Evolutionary conservation across 176 grass and related monocot species (phyloP).

Genomic region (Guadua angustifolia): DNA sequence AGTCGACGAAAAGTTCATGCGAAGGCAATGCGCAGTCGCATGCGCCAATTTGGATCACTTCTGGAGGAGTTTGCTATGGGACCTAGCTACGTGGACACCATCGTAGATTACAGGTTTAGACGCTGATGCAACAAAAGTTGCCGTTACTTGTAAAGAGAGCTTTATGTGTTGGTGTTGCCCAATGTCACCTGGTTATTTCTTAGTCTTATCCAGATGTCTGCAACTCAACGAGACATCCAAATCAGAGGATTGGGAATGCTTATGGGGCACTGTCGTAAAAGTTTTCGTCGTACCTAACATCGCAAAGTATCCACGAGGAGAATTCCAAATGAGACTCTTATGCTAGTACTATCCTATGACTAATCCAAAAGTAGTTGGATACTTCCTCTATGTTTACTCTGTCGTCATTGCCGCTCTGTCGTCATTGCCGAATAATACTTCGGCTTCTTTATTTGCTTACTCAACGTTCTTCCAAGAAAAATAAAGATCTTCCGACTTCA

Average conservation of each 20-base stretch:
- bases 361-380: not conserved
- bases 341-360: not conserved
- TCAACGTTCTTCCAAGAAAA: not conserved
- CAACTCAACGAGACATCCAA: conserved; percentile 15
- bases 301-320: not conserved
- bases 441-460: not conserved
- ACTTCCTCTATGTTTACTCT: not conserved
- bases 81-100: not conserved
- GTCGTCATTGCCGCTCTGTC: no score
- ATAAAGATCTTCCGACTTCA: not conserved
- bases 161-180: conserved; percentile 28
- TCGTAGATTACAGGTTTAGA: not conserved
- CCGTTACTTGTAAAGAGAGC: conserved; percentile 26
- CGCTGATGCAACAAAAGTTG: conserved; percentile 25
- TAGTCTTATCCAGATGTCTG: conserved; percentile 1
- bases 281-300: not conserved
- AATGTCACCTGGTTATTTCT: not conserved
- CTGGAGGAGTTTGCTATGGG: not conserved
- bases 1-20: conserved; percentile 9
- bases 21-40: not conserved
- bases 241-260: not conserved
- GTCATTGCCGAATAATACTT: not conserved
- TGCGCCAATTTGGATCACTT: conserved; percentile 1
- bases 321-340: not conserved
- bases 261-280: not conserved